phyloP scores from a whole-genome alignment of 2,329 filamentous ascomycete genomes.

The Juglanconis juglandina region DNA sequence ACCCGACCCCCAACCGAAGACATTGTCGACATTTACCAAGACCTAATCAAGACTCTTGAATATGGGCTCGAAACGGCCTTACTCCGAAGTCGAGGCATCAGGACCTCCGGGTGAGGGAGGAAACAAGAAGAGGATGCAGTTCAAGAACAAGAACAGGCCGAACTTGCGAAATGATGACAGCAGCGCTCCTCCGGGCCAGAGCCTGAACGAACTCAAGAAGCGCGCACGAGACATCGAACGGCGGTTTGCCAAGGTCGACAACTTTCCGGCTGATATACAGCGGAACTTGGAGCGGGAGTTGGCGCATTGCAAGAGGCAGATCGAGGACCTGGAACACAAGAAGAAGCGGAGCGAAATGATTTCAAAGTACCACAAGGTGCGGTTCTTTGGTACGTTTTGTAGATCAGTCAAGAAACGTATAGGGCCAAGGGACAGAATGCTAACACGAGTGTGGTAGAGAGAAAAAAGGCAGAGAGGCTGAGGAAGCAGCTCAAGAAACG shows the following conservation, averaged over 20 bases:
- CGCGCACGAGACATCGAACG: conserved; percentile 67
- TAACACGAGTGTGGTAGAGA: conserved; percentile 45
- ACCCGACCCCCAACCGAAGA: neutral
- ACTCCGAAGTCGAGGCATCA: conserved; percentile 23
- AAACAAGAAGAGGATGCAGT: conserved; percentile 25
- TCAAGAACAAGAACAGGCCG: conserved; percentile 37
- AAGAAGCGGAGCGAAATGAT: conserved; percentile 69
- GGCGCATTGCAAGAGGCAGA: conserved; percentile 60
- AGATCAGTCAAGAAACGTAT: too few species aligned
- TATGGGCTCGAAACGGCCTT: conserved; percentile 31
- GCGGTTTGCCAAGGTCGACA: conserved; percentile 56
- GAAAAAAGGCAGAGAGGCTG: conserved; percentile 67
- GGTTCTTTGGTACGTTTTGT: conserved; percentile 68
- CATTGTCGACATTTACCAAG: neutral
- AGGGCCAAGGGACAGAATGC: neutral
- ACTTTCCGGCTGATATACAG: conserved; percentile 65
- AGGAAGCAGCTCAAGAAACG: conserved; percentile 63
- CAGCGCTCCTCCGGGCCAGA: conserved; percentile 37
- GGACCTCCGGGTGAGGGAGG: conserved; percentile 12
- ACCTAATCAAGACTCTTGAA: neutral
- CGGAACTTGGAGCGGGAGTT: conserved; percentile 71
- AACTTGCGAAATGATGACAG: conserved; percentile 42
- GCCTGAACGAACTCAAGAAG: conserved; percentile 54
- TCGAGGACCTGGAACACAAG: conserved; percentile 56
- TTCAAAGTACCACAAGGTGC: conserved; percentile 75